These are phyloP conservation scores for Monilinia vaccinii-corymbosi DNA, from an alignment of 2,329 filamentous ascomycete genomes.

Conservation along the genomic window DNA sequence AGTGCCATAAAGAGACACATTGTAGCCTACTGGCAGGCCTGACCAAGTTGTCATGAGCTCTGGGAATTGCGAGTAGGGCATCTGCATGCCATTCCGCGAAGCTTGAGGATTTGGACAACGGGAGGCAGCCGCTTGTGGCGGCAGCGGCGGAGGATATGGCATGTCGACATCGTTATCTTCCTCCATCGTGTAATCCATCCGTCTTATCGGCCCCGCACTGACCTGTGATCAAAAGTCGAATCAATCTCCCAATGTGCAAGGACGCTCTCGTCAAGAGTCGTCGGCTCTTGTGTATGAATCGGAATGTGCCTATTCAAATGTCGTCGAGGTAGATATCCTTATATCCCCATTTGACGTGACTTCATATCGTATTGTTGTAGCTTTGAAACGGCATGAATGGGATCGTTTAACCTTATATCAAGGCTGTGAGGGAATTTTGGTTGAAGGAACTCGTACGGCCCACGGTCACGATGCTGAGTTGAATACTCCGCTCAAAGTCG, in stretches of 20 bases:
- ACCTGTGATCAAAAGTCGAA: neutral
- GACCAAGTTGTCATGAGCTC: neutral
- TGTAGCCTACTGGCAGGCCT: neutral
- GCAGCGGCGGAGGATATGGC: neutral
- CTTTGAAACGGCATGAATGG: neutral
- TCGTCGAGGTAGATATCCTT: neutral
- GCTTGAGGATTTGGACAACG: neutral
- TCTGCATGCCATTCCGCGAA: neutral
- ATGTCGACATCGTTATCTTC: neutral
- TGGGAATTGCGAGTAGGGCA: neutral
- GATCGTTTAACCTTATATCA: neutral
- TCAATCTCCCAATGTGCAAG: neutral
- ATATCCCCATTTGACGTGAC: neutral
- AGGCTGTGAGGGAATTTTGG: neutral
- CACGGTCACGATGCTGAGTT: neutral
- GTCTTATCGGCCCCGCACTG: conserved; percentile 11
- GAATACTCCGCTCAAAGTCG: neutral
- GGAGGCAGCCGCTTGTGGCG: neutral
- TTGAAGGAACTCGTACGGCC: neutral
- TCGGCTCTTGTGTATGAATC: neutral
- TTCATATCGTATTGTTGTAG: neutral
- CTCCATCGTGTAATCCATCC: neutral
- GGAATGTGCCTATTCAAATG: neutral
- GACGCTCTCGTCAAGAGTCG: neutral
- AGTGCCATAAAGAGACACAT: neutral